Percentiles rank a stretch among this genome's conserved stretches.
These are phyloP conservation scores for Phytophthora kernoviae DNA, from an alignment of 352 stramenopile genomes.

Conservation along the genomic window DNA sequence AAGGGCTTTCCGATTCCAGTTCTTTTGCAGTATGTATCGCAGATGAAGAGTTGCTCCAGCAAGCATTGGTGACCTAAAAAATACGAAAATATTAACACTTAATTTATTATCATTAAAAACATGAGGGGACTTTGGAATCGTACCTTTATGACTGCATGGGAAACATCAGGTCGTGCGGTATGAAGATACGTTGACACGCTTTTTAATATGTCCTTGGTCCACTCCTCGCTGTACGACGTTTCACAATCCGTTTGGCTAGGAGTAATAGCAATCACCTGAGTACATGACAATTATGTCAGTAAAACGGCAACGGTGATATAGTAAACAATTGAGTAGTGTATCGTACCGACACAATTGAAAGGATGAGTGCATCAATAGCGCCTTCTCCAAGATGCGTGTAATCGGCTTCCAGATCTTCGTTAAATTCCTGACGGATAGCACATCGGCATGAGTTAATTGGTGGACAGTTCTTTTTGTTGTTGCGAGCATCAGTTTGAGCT, in stretches of 20 bases:
- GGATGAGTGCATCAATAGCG: slow-evolving; percentile 27
- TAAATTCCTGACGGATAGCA: slow-evolving; percentile 11
- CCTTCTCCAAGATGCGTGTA: slow-evolving; percentile 21
- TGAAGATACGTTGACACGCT: slow-evolving; percentile 27
- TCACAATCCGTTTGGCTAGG: neutral
- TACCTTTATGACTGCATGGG: slow-evolving; percentile 23
- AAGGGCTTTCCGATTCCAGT: slow-evolving; percentile 23
- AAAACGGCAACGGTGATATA: neutral
- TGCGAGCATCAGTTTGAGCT: neutral
- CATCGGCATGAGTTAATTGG: neutral
- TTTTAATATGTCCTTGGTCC: slow-evolving; percentile 11
- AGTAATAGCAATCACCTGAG: slow-evolving; percentile 17
- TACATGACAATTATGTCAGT: neutral
- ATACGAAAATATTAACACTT: neutral
- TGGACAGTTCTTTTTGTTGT: neutral
- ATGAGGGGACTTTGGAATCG: neutral
- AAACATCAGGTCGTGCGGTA: slow-evolving; percentile 1
- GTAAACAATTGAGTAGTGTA: slow-evolving; percentile 6
- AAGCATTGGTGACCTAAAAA: slow-evolving; percentile 15
- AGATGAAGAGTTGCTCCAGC: slow-evolving; percentile 5
- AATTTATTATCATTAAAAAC: too few species aligned
- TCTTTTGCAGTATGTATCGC: neutral
- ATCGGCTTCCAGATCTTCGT: slow-evolving; percentile 13
- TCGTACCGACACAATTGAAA: slow-evolving; percentile 33
- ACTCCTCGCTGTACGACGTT: slow-evolving; percentile 10